Evolutionary conservation across 2,329 filamentous ascomycete genomes (phyloP), one percentile per base, ranked within the genome.

Genomic region (Hirsutella rhossiliensis): DNA sequence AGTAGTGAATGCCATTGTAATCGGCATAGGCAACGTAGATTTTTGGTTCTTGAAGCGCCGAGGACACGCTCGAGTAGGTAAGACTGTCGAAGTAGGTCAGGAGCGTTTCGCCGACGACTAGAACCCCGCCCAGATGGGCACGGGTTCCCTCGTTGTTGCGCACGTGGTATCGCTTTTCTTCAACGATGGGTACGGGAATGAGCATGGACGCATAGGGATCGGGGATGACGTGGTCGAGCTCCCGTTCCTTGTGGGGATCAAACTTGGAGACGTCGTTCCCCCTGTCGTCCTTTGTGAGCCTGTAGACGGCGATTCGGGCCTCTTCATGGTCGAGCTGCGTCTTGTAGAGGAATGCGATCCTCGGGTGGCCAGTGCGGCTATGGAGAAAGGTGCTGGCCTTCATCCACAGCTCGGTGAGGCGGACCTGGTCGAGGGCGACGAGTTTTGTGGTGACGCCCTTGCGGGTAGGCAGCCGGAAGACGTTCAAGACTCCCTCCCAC

Each of bases 11-110:
- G 20, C 80, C 78, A 55, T 97, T 86, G 42, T 92, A 80, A 54
- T 82, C 78, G 49, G 85, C 84, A 89, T 90, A 98, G 2, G 87
- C 80, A n/a, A 92, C 83, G 53, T 94, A 97, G 31, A 95, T 82
- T 3, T 84, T 87, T 1, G 88, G 77, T 45, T 90, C 80, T 1
- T 78, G 70, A 3, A 96, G 64, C 0, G 72, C 66, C 9, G 80
- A 73, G 17, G 80, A 76, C 12, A 87, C 73, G 12, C 73, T 73
- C 30, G 79, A 75, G 49, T 82, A 81, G 18, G 73, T 85, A 30
- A 84, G 73, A 47, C 87, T 85, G 55, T 95, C 85, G 47, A 92
- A 81, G 59, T 97, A 97, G 9, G 82, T 78, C 46, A 98, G 75
- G 2, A 81, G 80, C 0, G 86, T 94, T 63, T 89, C 85, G 18